Evolutionary conservation across 495 filamentous ascomycete species (phyloP).

Genomic region (Cercophora scortea): DNA sequence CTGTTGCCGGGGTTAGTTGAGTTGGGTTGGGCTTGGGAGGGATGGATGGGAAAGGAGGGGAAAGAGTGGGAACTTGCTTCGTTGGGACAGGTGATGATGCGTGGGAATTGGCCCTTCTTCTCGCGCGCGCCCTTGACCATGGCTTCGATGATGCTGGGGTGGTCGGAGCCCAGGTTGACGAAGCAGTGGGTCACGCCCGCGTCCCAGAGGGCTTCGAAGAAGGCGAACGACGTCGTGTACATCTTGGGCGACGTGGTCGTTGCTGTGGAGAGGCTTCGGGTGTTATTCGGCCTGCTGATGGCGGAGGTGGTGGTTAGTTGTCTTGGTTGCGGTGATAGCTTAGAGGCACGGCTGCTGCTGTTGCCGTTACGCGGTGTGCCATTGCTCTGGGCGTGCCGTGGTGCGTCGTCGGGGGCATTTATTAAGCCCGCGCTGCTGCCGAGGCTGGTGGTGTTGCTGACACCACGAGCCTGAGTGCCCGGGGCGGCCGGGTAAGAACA

Average conservation of each 20-base stretch:
- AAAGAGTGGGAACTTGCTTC: slow-evolving; percentile 46
- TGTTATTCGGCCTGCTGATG: no score
- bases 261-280: background rate
- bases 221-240: slow-evolving; percentile 58
- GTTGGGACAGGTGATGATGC: slow-evolving; percentile 88
- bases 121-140: slow-evolving; percentile 79
- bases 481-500: no score
- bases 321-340: no score
- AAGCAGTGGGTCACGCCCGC: slow-evolving; percentile 86
- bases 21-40: no score
- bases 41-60: no score
- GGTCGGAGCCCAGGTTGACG: slow-evolving; percentile 92
- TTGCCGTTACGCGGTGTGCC: no score
- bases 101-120: slow-evolving; percentile 61
- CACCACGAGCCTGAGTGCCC: no score
- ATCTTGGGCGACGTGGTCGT: slow-evolving; percentile 18
- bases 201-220: slow-evolving; percentile 93
- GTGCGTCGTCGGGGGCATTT: no score
- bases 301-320: background rate
- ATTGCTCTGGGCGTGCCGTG: no score
- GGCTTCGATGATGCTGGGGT: slow-evolving; percentile 88
- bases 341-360: no score
- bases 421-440: no score
- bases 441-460: no score
- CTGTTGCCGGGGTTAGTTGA: slow-evolving; percentile 33